A percentile compares a stretch with the other conserved stretches of the same genome.
These are phyloP conservation scores for Diplocarpon mali DNA, from an alignment of 2,329 filamentous ascomycete species.

Conservation along the genomic window DNA sequence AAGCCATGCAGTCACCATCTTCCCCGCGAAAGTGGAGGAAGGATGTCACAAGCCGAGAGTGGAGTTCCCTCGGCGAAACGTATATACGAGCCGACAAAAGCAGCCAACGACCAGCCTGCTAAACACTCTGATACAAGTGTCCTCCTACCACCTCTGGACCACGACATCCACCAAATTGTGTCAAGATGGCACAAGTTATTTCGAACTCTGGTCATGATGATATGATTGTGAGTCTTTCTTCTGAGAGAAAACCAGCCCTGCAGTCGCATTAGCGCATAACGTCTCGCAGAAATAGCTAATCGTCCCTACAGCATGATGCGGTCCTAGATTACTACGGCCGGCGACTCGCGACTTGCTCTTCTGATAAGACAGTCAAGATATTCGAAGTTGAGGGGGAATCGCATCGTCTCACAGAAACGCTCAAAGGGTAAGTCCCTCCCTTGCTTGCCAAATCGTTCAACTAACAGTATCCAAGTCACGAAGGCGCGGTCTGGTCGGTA, in stretches of 20 bases:
- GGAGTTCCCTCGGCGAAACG: neutral
- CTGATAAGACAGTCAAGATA: constrained; percentile 98
- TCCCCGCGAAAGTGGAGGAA: constrained; percentile 4
- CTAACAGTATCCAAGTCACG: constrained; percentile 52
- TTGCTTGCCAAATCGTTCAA: neutral
- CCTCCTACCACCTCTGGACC: constrained; percentile 6
- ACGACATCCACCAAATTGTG: constrained; percentile 4
- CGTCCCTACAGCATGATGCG: constrained; percentile 67
- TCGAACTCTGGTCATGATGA: constrained; percentile 89
- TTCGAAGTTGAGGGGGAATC: constrained; percentile 94
- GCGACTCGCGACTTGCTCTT: constrained; percentile 91
- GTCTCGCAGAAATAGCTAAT: constrained; percentile 13
- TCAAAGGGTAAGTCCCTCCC: constrained; percentile 63
- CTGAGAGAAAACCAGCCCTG: neutral
- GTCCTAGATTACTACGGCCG: constrained; percentile 98
- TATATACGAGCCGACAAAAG: constrained; percentile 1
- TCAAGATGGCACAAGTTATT: constrained; percentile 61
- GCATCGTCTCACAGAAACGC: constrained; percentile 80
- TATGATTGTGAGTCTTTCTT: constrained; percentile 69
- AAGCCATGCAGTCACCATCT: neutral
- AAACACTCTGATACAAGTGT: neutral
- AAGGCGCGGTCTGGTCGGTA: constrained; percentile 95
- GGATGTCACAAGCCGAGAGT: constrained; percentile 2
- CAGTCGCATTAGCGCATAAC: neutral
- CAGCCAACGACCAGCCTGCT: constrained; percentile 7